Percentiles rank a stretch among this genome's conserved stretches.
phyloP scores from a whole-genome alignment of 495 filamentous ascomycete species.

The Aspergillus egyptiacus region DNA sequence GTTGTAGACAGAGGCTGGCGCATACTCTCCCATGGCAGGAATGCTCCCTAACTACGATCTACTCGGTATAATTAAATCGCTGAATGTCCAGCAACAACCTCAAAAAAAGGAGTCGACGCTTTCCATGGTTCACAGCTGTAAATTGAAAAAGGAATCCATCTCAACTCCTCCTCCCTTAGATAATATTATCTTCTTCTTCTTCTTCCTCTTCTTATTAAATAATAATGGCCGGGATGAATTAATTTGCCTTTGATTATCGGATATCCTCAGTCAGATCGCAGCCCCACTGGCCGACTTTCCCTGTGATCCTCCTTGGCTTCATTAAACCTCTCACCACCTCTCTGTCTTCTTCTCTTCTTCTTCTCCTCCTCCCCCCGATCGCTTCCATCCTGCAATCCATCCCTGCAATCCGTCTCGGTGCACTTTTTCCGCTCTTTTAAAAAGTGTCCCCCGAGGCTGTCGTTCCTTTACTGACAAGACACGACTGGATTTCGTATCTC shows the following conservation, averaged over 20 bases:
- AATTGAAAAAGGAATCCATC: not conserved
- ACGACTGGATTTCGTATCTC: constrained; percentile 19
- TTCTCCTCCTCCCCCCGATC: constrained; percentile 14
- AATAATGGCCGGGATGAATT: too few relatives aligned
- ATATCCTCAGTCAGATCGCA: constrained; percentile 21
- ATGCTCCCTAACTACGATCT: constrained; percentile 6
- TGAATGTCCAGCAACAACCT: not conserved
- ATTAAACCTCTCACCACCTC: constrained; percentile 21
- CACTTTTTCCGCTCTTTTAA: constrained; percentile 36
- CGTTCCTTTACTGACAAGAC: constrained; percentile 31
- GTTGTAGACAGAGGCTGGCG: not conserved
- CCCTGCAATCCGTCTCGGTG: constrained; percentile 21
- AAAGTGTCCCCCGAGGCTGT: constrained; percentile 31
- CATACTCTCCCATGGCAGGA: not conserved
- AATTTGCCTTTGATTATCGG: constrained; percentile 28
- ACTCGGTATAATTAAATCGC: constrained; percentile 8
- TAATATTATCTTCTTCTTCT: too few relatives aligned
- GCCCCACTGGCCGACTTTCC: constrained; percentile 20
- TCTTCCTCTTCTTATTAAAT: too few relatives aligned
- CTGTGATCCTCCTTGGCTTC: constrained; percentile 12
- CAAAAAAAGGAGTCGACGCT: not conserved
- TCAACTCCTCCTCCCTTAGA: too few relatives aligned
- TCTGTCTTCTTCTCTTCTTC: constrained; percentile 13
- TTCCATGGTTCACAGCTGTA: constrained; percentile 8
- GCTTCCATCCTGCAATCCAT: constrained; percentile 19